Evolutionary conservation across 177 flowering plant species (phyloP).

Genomic region (Vitis hybrid): DNA sequence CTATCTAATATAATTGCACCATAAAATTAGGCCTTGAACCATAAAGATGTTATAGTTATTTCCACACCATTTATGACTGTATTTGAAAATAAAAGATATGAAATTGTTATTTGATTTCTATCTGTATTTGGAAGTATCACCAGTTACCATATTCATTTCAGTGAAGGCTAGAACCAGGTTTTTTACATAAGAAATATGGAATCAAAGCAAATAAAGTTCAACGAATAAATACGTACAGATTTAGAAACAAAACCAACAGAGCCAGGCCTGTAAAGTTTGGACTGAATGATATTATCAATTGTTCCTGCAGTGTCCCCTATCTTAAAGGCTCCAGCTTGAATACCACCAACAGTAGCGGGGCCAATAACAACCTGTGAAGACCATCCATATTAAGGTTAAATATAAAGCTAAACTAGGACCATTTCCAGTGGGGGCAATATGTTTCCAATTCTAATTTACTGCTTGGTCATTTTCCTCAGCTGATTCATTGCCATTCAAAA

Average conservation of each 20-base stretch:
- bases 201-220: neutral
- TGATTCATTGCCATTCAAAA: neutral
- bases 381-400: constrained; percentile 9
- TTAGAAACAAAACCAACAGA: constrained; percentile 99
- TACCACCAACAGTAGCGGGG: constrained; percentile 98
- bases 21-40: neutral
- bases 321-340: constrained; percentile 98
- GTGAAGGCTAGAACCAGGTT: too few relatives aligned
- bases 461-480: neutral
- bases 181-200: neutral
- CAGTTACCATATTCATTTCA: too few relatives aligned
- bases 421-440: neutral
- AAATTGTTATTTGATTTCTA: too few relatives aligned
- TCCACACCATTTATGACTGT: neutral
- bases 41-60: neutral
- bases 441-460: neutral
- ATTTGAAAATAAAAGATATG: too few relatives aligned
- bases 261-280: constrained; percentile 98
- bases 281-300: constrained; percentile 84
- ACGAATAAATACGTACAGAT: constrained; percentile 58
- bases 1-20: too few relatives aligned
- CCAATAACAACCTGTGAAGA: constrained; percentile 70
- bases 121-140: too few relatives aligned
- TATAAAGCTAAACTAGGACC: neutral
- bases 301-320: constrained; percentile 99